Evolutionary conservation across 768 basidiomycete species (phyloP), one percentile per base, ranked within the genome.

Genomic region (Omphalotus guepiniiformis): DNA sequence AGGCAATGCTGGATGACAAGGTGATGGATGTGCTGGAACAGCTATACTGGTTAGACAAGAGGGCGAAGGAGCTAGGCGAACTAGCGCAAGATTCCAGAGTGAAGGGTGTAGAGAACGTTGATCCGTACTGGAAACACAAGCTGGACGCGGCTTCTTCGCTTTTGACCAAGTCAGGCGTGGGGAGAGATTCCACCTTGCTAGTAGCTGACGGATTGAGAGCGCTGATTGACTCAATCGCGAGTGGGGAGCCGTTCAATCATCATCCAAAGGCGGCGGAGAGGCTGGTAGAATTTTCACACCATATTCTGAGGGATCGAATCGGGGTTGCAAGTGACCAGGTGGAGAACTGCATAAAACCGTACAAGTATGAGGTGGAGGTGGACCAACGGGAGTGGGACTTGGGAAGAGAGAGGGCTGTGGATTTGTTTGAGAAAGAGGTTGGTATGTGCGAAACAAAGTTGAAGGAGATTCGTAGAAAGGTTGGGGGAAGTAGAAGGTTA

Each of bases 261-360:
- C 96, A 99, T 63, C 93, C 94, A 0, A 77, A 73, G 15, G 88
- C 94, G 1, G 80, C 93, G 15, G 93, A 95, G 53, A 82, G 93
- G 21, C 83, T 99, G 50, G 80, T 89, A 48, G 78, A 95, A 58
- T 96, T 97, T 63, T 90, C 89, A 8, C 94, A 98, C 67, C 81
- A 77, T 65, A 94, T 99, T 60, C 69, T 99, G 43, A 78, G 95
- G 49, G 95, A 98, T 59, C 81, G 95, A 5, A 88, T 97, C 48
- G 88, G 91, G 13, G 69, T 95, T 47, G 93, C 96, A n/a, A 87
- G 91, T 4, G 96, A 99, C 63, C 95, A 98, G 68, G 95, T 99
- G 13, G 96, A 99, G 73, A 99, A 98, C 65, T 95, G 92, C 66
- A 97, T 99, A 75, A 99, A 99, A 68, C 96, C 95, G 23, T 97